Evolutionary conservation across 805 yeast genomes (phyloP), one percentile per base, ranked within the genome.

Genomic region (Priceomyces medius): DNA sequence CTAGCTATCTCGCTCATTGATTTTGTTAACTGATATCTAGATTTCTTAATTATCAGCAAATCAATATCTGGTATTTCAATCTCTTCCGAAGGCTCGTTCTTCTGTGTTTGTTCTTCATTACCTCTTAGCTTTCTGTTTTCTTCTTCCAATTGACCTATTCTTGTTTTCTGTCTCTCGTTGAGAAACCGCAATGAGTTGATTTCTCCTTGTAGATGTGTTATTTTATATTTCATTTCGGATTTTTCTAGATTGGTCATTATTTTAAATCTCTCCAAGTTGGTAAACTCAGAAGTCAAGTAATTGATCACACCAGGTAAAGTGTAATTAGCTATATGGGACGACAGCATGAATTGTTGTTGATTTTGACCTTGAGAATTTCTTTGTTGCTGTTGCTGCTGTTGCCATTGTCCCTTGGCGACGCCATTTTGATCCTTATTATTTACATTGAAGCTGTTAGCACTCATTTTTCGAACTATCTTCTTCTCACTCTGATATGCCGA

Each of bases 251-350:
- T 79, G 43, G 73, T 68, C 60, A 74, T 63, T 60, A 78, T 76
- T 49, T 77, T 69, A 55, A 53, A 61, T 29, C 66, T 37, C 44
- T 61, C 66, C 18, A 61, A 43, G 37, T 71, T 71, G 18, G 83
- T 77, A 56, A 77, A 78, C 47, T 78, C 83, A n/a, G 76, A 68
- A 31, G 80, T 80, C 44, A 78, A 59, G 51, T 78, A 78, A 51
- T 77, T 78, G 63, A 78, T 77, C 17, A 78, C 77, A 0, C 83
- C 83, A 0, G 83, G 83, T 12, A 78, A 63, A 3, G 82, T 76
- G 46, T 70, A 69, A 41, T 64, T 61, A 20, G 70, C 65, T 37
- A 51, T 32, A 3, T 59, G 64, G 50, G 87, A 43, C 65, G 68
- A 35, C 17, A 24, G 33, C 37, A 18, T 14, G 13, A 35, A 17